phyloP scores from a whole-genome alignment of 345 rosid genomes.

The Angophora floribunda region DNA sequence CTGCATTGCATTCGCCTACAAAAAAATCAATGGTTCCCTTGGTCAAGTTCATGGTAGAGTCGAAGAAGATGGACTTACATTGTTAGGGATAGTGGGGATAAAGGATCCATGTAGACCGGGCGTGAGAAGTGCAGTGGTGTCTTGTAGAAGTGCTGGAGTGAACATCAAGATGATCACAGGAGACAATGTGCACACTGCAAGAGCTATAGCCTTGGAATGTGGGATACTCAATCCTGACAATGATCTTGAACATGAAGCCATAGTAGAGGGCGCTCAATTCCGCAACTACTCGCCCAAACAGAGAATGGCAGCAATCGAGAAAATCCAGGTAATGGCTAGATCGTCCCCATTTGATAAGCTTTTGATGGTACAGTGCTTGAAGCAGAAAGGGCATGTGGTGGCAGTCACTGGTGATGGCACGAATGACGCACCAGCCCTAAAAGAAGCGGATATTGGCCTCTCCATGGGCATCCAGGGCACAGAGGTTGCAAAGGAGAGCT shows the following conservation, averaged over 20 bases:
- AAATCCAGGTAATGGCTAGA: constrained; percentile 74
- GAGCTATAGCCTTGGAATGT: constrained; percentile 72
- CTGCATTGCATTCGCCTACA: constrained; percentile 68
- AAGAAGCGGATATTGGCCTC: constrained; percentile 71
- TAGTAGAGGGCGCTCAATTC: constrained; percentile 55
- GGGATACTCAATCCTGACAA: constrained; percentile 41
- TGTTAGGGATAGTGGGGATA: constrained; percentile 60
- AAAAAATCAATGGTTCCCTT: neutral
- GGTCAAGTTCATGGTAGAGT: neutral
- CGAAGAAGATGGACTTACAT: constrained; percentile 28
- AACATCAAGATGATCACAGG: constrained; percentile 76
- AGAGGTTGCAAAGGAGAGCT: constrained; percentile 79
- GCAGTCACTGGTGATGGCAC: constrained; percentile 79
- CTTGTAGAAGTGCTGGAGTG: constrained; percentile 64
- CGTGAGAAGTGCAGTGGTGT: constrained; percentile 48
- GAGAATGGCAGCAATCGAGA: constrained; percentile 36
- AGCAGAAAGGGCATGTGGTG: constrained; percentile 61
- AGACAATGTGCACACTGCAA: constrained; percentile 65
- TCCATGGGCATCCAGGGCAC: constrained; percentile 84
- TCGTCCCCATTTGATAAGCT: constrained; percentile 74
- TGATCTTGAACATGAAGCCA: constrained; percentile 18
- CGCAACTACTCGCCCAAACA: constrained; percentile 32
- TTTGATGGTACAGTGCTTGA: constrained; percentile 73
- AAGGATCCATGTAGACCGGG: constrained; percentile 70
- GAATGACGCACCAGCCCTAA: constrained; percentile 71